These are phyloP conservation scores for Chlorella sorokiniana DNA, from an alignment of 139 green algal species.

Conservation along the genomic window DNA sequence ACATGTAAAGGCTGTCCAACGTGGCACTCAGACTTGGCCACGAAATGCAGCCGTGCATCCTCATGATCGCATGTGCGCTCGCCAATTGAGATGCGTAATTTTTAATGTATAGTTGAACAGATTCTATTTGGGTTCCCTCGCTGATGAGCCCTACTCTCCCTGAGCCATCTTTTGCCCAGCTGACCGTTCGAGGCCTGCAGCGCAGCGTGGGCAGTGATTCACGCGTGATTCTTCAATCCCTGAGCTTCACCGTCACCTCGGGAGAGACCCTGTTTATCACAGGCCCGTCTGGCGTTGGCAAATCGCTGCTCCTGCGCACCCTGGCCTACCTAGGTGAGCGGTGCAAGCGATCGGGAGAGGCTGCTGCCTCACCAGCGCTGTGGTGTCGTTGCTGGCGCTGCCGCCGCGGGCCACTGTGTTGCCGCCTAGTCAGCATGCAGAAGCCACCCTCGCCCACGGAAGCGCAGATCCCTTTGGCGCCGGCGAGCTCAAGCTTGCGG, in stretches of 20 bases:
- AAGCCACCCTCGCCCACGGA: background rate
- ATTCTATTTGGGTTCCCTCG: background rate
- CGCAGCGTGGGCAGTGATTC: background rate
- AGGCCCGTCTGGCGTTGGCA: constrained; percentile 80
- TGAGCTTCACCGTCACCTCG: constrained; percentile 54
- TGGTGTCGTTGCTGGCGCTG: too few relatives aligned
- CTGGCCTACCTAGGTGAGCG: constrained; percentile 62
- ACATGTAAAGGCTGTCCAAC: too few relatives aligned
- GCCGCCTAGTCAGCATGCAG: too few relatives aligned
- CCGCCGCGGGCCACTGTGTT: background rate
- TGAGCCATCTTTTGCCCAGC: constrained; percentile 21
- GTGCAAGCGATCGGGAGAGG: too few relatives aligned
- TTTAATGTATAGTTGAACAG: background rate
- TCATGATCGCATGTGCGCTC: too few relatives aligned
- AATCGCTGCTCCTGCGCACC: constrained; percentile 75
- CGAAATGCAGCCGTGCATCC: too few relatives aligned
- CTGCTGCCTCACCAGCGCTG: too few relatives aligned
- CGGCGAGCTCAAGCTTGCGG: constrained; percentile 53
- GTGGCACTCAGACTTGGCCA: too few relatives aligned
- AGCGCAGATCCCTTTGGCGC: constrained; percentile 57
- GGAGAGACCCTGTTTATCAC: constrained; percentile 70
- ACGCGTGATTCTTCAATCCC: constrained; percentile 7
- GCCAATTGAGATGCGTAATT: too few relatives aligned
- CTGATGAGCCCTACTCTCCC: background rate
- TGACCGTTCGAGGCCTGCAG: background rate